A percentile compares a stretch with the other conserved stretches of the same genome.
phyloP scores from a whole-genome alignment of 1,284 basidiomycete genomes.

The Ceratobasidium theobromae region DNA sequence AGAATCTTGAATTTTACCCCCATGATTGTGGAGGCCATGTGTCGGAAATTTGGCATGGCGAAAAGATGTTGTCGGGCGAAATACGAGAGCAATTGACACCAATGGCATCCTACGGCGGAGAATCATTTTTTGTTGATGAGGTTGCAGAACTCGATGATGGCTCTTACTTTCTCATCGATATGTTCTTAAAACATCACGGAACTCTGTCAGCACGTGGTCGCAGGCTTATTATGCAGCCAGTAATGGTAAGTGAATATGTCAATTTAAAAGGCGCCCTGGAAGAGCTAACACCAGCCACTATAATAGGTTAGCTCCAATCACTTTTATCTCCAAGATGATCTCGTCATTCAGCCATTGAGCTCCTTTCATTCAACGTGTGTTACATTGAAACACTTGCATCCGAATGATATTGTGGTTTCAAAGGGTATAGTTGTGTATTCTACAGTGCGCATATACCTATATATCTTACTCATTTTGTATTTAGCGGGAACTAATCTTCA shows the following conservation, averaged over 20 bases:
- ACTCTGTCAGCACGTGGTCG: not conserved
- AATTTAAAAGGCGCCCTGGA: not conserved
- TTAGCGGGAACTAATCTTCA: not conserved
- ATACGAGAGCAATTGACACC: not conserved
- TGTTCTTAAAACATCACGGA: not conserved
- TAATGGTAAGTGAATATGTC: not conserved
- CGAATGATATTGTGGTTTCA: not conserved
- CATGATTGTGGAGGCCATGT: not conserved
- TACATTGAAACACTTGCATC: not conserved
- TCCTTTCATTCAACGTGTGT: not conserved
- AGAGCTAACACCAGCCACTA: not conserved
- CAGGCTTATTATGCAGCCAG: not conserved
- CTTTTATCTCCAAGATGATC: not conserved
- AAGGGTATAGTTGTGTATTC: not conserved
- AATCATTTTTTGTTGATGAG: not conserved
- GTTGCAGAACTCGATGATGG: not conserved
- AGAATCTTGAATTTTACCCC: not conserved
- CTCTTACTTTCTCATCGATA: not conserved
- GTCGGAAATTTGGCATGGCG: conserved; percentile 9
- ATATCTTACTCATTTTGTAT: no score
- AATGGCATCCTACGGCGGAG: not conserved
- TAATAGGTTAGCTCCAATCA: not conserved
- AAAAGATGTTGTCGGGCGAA: not conserved
- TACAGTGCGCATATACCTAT: not conserved
- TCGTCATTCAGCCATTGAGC: not conserved